phyloP scores from a whole-genome alignment of 2,329 filamentous ascomycete species.

The Hypoxylon sp. region DNA sequence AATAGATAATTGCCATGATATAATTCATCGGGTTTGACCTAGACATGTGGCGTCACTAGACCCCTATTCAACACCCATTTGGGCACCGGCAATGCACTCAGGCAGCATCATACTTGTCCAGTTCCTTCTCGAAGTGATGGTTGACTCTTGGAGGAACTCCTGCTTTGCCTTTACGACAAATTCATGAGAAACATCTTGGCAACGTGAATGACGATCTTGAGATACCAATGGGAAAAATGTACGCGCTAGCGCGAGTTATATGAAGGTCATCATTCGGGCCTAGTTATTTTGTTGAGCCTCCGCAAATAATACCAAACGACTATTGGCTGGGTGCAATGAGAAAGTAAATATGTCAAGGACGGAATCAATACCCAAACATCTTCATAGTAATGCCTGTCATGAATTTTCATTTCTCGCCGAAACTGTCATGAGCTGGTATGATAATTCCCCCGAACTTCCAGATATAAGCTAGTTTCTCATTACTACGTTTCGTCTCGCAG shows the following conservation, averaged over 20 bases:
- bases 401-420: slow-evolving; percentile 8
- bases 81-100: too few relatives aligned
- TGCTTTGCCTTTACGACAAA: too few relatives aligned
- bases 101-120: too few relatives aligned
- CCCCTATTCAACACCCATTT: too few relatives aligned
- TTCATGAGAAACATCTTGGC: slow-evolving; percentile 2
- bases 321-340: slow-evolving; percentile 24
- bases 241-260: slow-evolving; percentile 35
- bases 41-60: too few relatives aligned
- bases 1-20: too few relatives aligned
- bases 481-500: slow-evolving; percentile 27
- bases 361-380: too few relatives aligned
- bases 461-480: slow-evolving; percentile 23
- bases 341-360: too few relatives aligned
- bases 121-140: too few relatives aligned
- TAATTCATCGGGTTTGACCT: too few relatives aligned
- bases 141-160: too few relatives aligned
- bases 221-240: slow-evolving; percentile 23
- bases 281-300: slow-evolving; percentile 36
- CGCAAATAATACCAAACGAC: slow-evolving; percentile 16
- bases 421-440: slow-evolving; percentile 13
- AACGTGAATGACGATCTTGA: slow-evolving; percentile 21
- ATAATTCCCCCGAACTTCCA: slow-evolving; percentile 30
- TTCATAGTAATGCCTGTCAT: too few relatives aligned
- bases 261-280: slow-evolving; percentile 27